A percentile compares a stretch with the other conserved stretches of the same genome.
These are phyloP conservation scores for Vaccinium myrtillus DNA, from an alignment of 148 eudicot genomes.

Conservation along the genomic window DNA sequence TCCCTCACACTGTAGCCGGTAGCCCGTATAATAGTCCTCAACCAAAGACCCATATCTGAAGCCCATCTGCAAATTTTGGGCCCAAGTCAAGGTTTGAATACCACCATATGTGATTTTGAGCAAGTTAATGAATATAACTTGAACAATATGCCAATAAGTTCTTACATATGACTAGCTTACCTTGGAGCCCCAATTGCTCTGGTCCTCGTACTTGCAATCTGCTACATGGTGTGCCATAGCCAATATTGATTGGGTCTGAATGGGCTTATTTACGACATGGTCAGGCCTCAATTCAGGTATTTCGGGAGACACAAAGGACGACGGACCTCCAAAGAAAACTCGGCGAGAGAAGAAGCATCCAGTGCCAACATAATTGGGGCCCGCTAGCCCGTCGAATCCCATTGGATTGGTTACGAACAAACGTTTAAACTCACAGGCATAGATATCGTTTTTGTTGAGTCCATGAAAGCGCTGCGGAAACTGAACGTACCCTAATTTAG, in stretches of 20 bases:
- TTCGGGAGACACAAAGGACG: constrained; percentile 17
- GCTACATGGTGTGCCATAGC: constrained; percentile 30
- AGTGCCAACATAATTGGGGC: constrained; percentile 63
- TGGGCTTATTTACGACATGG: constrained; percentile 14
- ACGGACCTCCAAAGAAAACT: constrained; percentile 42
- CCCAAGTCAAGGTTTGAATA: background rate
- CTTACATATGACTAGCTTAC: constrained; percentile 2
- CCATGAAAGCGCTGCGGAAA: constrained; percentile 66
- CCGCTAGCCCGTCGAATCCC: constrained; percentile 65
- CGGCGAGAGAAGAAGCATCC: constrained; percentile 61
- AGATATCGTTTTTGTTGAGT: constrained; percentile 54
- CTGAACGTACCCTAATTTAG: constrained; percentile 55
- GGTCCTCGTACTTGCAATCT: constrained; percentile 31
- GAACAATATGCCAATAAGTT: background rate
- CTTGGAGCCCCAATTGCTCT: constrained; percentile 39
- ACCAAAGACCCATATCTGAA: constrained; percentile 61
- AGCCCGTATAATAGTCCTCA: constrained; percentile 59
- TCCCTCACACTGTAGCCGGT: constrained; percentile 52
- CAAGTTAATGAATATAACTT: background rate
- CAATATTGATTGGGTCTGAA: constrained; percentile 8
- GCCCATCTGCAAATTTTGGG: constrained; percentile 43
- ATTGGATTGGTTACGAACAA: constrained; percentile 36
- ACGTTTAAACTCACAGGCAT: constrained; percentile 46
- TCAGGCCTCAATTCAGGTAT: constrained; percentile 24
- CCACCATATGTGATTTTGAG: background rate